phyloP scores from a whole-genome alignment of 164 flowering plant species.

The Houttuynia cordata region DNA sequence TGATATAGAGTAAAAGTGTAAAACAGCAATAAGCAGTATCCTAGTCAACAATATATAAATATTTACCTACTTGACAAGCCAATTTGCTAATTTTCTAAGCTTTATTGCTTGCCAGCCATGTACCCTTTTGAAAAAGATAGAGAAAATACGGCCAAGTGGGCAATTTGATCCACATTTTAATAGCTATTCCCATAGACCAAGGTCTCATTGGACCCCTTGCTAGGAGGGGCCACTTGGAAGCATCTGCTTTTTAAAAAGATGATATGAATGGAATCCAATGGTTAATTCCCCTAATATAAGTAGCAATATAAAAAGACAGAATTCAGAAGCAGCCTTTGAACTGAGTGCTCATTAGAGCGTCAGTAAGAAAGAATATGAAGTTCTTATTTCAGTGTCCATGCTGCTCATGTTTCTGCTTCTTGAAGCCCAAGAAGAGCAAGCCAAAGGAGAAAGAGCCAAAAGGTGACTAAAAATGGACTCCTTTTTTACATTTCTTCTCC shows the following conservation, averaged over 20 bases:
- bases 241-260: conserved; percentile 7
- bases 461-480: conserved; percentile 8
- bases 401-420: conserved; percentile 91
- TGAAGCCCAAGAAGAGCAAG: conserved; percentile 67
- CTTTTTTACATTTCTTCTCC: not conserved
- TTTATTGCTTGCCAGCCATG: conserved; percentile 4
- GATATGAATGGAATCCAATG: conserved; percentile 5
- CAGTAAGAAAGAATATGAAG: conserved; percentile 42
- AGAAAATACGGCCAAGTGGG: conserved; percentile 1
- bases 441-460: conserved; percentile 37
- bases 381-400: conserved; percentile 92
- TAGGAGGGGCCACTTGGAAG: not conserved
- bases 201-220: not conserved
- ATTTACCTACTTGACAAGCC: too few relatives aligned
- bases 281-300: not conserved
- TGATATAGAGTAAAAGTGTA: too few relatives aligned
- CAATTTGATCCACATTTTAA: conserved; percentile 2
- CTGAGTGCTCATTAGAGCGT: not conserved
- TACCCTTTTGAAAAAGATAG: not conserved
- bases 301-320: not conserved
- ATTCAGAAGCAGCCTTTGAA: not conserved
- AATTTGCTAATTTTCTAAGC: not conserved
- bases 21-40: too few relatives aligned
- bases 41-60: too few relatives aligned
- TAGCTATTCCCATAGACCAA: not conserved